Percentiles rank a stretch among this genome's conserved stretches.
phyloP scores from a whole-genome alignment of 2,329 filamentous ascomycete species.

The Fusarium armeniacum region DNA sequence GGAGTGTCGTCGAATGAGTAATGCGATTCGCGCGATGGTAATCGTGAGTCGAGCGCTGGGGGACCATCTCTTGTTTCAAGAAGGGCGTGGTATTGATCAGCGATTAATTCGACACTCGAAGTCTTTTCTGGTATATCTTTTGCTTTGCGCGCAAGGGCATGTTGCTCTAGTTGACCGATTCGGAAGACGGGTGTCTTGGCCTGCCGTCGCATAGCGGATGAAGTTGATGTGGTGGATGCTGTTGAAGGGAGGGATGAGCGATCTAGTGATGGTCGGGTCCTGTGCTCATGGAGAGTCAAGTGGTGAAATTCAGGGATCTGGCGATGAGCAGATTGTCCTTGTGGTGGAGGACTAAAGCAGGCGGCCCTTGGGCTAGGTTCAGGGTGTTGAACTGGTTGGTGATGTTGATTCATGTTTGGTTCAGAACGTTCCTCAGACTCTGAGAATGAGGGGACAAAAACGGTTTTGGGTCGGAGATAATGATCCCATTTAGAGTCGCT shows the following conservation, averaged over 20 bases:
- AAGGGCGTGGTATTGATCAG: constrained; percentile 65
- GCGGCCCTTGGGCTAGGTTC: constrained; percentile 33
- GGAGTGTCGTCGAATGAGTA: constrained; percentile 31
- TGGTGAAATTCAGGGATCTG: constrained; percentile 49
- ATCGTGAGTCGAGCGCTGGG: constrained; percentile 54
- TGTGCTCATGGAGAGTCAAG: constrained; percentile 41
- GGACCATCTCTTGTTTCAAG: constrained; percentile 57
- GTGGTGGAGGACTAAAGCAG: constrained; percentile 28
- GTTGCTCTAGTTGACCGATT: constrained; percentile 64
- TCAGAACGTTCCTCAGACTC: constrained; percentile 35
- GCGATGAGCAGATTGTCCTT: constrained; percentile 38
- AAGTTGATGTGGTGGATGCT: constrained; percentile 54
- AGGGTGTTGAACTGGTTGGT: constrained; percentile 2
- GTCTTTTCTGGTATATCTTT: constrained; percentile 52
- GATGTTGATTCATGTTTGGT: constrained; percentile 18
- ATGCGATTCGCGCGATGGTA: constrained; percentile 20
- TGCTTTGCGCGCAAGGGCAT: constrained; percentile 42
- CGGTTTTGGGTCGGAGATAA: constrained; percentile 47
- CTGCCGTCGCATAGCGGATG: constrained; percentile 58
- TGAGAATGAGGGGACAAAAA: constrained; percentile 37
- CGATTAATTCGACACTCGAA: constrained; percentile 63
- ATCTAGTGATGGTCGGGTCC: constrained; percentile 46
- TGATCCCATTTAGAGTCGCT: constrained; percentile 51
- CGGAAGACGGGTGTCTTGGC: constrained; percentile 66
- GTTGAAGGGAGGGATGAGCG: constrained; percentile 49